A percentile compares a stretch with the other conserved stretches of the same genome.
phyloP scores from a whole-genome alignment of 1,139 yeast species.

The Pneumocystis oryctolagi region DNA sequence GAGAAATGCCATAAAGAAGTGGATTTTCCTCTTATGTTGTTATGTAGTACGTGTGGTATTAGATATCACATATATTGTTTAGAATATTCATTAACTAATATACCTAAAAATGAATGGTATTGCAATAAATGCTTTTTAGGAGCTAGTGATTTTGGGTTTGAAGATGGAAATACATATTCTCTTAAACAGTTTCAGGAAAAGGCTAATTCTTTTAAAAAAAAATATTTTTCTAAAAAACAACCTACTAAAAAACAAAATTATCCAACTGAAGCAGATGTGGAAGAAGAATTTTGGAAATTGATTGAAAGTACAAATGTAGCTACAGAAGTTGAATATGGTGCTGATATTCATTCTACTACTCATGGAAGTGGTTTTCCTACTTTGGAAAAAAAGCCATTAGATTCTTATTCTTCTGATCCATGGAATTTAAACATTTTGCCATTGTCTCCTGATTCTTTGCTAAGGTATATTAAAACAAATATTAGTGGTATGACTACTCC shows the following conservation, averaged over 20 bases:
- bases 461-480: conserved; percentile 31
- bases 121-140: conserved; percentile 75
- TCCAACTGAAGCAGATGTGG: conserved; percentile 17
- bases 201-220: conserved; percentile 36
- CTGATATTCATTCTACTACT: conserved; percentile 30
- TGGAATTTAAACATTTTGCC: conserved; percentile 67
- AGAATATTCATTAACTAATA: conserved; percentile 32
- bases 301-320: conserved; percentile 27
- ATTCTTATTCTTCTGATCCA: conserved; percentile 31
- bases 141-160: conserved; percentile 80
- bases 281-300: conserved; percentile 26
- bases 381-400: conserved; percentile 20
- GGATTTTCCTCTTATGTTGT: conserved; percentile 37
- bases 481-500: conserved; percentile 35
- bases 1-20: conserved; percentile 37
- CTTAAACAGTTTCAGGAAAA: conserved; percentile 43
- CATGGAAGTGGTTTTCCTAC: conserved; percentile 42
- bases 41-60: conserved; percentile 63
- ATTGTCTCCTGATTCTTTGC: conserved; percentile 38
- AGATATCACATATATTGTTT: conserved; percentile 55
- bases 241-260: conserved; percentile 4
- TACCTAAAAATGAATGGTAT: conserved; percentile 56
- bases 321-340: conserved; percentile 38
- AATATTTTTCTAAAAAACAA: conserved; percentile 21
- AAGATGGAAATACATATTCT: conserved; percentile 52